Conservation (phyloP, 352 stramenopile genomes). For the Pythium sp. region DNA sequence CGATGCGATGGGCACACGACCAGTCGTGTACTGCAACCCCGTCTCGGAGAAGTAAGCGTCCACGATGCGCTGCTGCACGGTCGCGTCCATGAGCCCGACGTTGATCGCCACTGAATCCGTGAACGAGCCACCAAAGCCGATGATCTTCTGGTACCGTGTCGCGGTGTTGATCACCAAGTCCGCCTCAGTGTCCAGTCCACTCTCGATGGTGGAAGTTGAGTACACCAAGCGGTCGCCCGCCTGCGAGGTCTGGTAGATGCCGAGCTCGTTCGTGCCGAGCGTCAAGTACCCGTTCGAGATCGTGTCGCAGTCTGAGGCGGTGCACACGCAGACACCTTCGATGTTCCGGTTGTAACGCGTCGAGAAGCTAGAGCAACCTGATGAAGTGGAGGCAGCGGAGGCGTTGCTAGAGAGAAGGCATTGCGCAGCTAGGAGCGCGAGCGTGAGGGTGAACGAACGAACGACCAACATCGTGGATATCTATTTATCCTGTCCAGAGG, state of each 20-base stretch:
- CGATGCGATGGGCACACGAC: slow-evolving; percentile 69
- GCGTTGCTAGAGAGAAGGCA: background rate
- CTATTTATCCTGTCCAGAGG: background rate
- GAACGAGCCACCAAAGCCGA: slow-evolving; percentile 83
- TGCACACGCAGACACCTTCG: slow-evolving; percentile 60
- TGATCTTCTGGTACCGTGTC: slow-evolving; percentile 56
- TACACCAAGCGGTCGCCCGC: slow-evolving; percentile 45
- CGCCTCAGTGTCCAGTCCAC: slow-evolving; percentile 10
- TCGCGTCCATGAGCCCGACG: slow-evolving; percentile 51
- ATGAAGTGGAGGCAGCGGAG: background rate
- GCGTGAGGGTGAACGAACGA: slow-evolving; percentile 1
- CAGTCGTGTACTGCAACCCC: slow-evolving; percentile 68
- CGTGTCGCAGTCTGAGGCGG: slow-evolving; percentile 32
- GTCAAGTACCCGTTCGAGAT: slow-evolving; percentile 29
- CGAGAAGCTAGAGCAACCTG: slow-evolving; percentile 28
- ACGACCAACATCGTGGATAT: background rate
- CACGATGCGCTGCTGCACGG: slow-evolving; percentile 53
- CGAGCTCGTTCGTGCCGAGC: slow-evolving; percentile 25
- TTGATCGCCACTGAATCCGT: slow-evolving; percentile 76
- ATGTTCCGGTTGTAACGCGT: slow-evolving; percentile 38
- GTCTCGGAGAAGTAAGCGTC: slow-evolving; percentile 60
- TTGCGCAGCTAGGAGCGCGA: background rate
- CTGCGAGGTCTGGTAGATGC: slow-evolving; percentile 51
- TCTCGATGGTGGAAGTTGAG: slow-evolving; percentile 17
- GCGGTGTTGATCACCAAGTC: slow-evolving; percentile 36